Base-by-base conservation (phyloP, 495 filamentous ascomycete species). In the Daldinia grandis region DNA sequence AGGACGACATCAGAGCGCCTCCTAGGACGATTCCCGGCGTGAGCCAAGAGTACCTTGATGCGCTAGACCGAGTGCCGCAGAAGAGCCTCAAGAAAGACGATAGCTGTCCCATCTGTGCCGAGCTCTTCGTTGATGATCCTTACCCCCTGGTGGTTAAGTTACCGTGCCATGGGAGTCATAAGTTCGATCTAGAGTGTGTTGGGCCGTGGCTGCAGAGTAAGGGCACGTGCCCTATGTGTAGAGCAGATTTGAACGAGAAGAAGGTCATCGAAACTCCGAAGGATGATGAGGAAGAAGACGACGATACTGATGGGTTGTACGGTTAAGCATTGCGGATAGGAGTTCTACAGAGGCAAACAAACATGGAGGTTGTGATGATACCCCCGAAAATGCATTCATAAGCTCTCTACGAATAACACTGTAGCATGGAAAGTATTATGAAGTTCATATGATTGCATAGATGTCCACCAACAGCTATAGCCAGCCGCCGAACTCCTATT, bases 141-240 rank as follows among this genome's bases (percentile, higher is more conserved):
- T 87, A 93, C 70, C 91, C 92, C 19, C 85, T 99, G 12, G 94
- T 98, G 15, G 95, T 98, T 31, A 87, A 89, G 69, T 83, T 99
- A 60, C 93, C 93, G 24, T 99, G 95, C 75, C 89, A 94, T 72
- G 84, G 85, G 10, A 87, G 84, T 21, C 95, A 99, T 77, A 76
- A 88, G 27, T 98, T 97, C 80, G 95, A 99, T 78, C 79, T 98
- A 14, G 94, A 98, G 78, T 99, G 95, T 76, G 91, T 99, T n/a
- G 85, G 86, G 51, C 95, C 95, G 1, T 99, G 95, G 95, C 76
- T 99, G 76, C 86, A 90, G 74, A 85, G 95, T 66, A 91, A 97
- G 78, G 90, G 92, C 10, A 97, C 90, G 3, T 99, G 95, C 82
- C 95, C 95, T 24, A 80, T 97, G 69, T 95, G 97, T 76, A 84